These are phyloP conservation scores for Leccinellum luteum DNA, from an alignment of 768 basidiomycete genomes.

Conservation along the genomic window DNA sequence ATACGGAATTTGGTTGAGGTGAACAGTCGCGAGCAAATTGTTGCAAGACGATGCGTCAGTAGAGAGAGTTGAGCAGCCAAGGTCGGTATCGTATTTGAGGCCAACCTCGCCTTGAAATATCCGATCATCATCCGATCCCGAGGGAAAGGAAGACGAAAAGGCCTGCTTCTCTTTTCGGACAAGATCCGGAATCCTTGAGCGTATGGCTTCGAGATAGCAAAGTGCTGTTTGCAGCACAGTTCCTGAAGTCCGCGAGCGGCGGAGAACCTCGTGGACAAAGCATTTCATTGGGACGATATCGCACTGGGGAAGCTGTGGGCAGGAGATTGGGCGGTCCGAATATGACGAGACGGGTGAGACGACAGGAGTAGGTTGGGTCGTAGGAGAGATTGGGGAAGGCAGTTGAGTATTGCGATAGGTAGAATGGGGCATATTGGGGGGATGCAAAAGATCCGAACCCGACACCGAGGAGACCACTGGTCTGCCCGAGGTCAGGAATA, in stretches of 20 bases:
- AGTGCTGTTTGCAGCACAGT: constrained; percentile 83
- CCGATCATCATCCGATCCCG: constrained; percentile 40
- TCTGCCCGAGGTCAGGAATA: constrained; percentile 44
- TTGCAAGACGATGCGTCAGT: constrained; percentile 14
- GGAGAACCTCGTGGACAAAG: constrained; percentile 87
- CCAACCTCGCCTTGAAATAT: constrained; percentile 45
- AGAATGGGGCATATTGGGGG: not conserved
- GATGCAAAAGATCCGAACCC: constrained; percentile 8
- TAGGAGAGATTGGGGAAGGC: constrained; percentile 54
- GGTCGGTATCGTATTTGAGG: constrained; percentile 39
- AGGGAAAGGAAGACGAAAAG: constrained; percentile 39
- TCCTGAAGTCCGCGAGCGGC: constrained; percentile 82
- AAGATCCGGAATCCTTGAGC: constrained; percentile 64
- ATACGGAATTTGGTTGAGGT: constrained; percentile 33
- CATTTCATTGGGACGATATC: constrained; percentile 60
- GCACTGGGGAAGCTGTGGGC: constrained; percentile 17
- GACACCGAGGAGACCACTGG: constrained; percentile 21
- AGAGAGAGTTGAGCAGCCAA: constrained; percentile 15
- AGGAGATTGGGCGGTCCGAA: constrained; percentile 16
- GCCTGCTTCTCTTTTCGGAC: constrained; percentile 48
- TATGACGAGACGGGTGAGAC: constrained; percentile 30
- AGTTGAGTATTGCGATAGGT: constrained; percentile 40
- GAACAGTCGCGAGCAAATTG: constrained; percentile 43
- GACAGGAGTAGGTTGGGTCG: constrained; percentile 36
- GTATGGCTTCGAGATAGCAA: constrained; percentile 85